Conservation (phyloP, 345 rosid species). For the Angophora floribunda region DNA sequence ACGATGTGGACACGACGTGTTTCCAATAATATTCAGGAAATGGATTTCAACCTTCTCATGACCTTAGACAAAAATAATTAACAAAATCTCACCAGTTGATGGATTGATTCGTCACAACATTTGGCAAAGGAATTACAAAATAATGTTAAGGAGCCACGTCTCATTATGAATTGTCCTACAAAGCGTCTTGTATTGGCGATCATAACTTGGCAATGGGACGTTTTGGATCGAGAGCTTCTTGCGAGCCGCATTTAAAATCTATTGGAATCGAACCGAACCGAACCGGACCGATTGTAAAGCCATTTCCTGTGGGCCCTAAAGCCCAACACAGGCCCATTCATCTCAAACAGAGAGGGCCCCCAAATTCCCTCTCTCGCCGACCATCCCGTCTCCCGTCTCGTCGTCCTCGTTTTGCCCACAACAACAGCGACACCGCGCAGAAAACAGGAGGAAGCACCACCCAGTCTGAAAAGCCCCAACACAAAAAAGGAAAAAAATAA, state of each 20-base stretch:
- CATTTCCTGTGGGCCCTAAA: not conserved
- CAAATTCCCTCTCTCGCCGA: not conserved
- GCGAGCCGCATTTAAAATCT: fast-evolving
- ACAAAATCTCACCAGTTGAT: too few species aligned
- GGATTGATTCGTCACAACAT: not conserved
- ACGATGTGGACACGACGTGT: not conserved
- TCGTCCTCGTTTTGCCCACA: not conserved
- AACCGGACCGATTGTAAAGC: not conserved
- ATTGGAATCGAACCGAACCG: not conserved
- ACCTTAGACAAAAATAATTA: not conserved
- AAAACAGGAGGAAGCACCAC: not conserved
- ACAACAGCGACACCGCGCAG: not conserved
- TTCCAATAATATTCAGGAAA: not conserved
- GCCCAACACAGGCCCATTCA: not conserved
- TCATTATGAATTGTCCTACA: fast-evolving
- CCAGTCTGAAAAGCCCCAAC: not conserved
- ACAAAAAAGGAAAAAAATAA: not conserved
- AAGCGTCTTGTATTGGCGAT: not conserved
- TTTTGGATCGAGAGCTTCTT: not conserved
- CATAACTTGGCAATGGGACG: not conserved
- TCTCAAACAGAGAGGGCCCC: not conserved
- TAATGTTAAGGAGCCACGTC: not conserved
- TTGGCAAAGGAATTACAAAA: not conserved
- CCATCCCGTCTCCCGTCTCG: not conserved
- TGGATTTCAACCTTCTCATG: fast-evolving